Evolutionary conservation across 352 stramenopile species (phyloP), one percentile per base, ranked within the genome.

Genomic region (Aphanomyces stellatus): DNA sequence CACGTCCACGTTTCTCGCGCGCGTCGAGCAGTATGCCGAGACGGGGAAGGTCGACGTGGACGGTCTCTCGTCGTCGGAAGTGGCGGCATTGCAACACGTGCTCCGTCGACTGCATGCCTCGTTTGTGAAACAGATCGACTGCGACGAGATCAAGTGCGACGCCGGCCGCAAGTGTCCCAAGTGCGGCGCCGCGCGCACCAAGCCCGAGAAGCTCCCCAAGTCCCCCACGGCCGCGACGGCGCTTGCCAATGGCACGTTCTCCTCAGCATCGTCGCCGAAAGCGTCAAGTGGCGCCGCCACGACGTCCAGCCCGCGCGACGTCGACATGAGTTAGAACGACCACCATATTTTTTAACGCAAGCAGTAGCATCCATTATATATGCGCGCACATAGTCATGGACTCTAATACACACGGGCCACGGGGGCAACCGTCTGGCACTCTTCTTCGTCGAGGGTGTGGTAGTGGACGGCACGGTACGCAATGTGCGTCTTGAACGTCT

Each of bases 401-500:
- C 19, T 69, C 84, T 98, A 99, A 77, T 99, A 99, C 22, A 98
- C 95, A 76, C 96, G 85, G 62, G 93, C 91, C 67, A 98, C 89
- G 27, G 96, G 96, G 40, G 95, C 85, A 34, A 99, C 93, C 43
- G 82, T 80, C 69, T 95, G 85, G 76, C 91, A 97, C 71, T 98
- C 96, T 24, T 98, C 83, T 72, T 98, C 93, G 76, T 98, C 95
- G 34, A 99, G 81, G 22, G 96, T 98, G 69, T 93, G 88, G 62
- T 94, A 87, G 74, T 98, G 93, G 69, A 98, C 91, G 17, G 87
- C 85, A 15, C 94, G 85, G 76, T 98, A 98, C 25, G 82, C 80
- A 43, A 98, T 83, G 57, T 82, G 78, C 19, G 91, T 98, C 77
- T 93, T 92, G 37, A 76, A 72, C 53, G 76, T 85, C 48, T 90